Percentiles rank a stretch among this genome's conserved stretches.
phyloP scores from a whole-genome alignment of 1,284 basidiomycete species.

The Ustilago bromivora region DNA sequence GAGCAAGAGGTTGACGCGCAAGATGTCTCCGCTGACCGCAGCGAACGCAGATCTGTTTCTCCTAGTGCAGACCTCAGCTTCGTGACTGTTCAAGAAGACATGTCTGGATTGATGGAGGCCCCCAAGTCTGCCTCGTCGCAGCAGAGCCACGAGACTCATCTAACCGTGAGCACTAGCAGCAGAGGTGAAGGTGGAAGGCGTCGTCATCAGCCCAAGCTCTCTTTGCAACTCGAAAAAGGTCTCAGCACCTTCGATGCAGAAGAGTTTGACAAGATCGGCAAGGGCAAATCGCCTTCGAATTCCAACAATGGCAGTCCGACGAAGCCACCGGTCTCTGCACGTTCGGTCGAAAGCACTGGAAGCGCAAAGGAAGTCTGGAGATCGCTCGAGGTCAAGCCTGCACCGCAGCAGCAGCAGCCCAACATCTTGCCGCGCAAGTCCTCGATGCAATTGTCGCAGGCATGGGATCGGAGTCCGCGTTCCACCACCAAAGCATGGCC shows the following conservation, averaged over 20 bases:
- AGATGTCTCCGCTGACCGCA: conserved; percentile 17
- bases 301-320: conserved; percentile 28
- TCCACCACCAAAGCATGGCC: conserved; percentile 12
- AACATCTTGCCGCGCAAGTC: conserved; percentile 28
- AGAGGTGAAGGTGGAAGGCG: conserved; percentile 29
- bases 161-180: conserved; percentile 38
- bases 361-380: conserved; percentile 26
- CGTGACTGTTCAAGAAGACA: conserved; percentile 38
- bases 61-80: conserved; percentile 35
- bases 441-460: conserved; percentile 34
- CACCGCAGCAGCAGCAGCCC: conserved; percentile 1
- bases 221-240: conserved; percentile 62
- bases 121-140: conserved; percentile 48
- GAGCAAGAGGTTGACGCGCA: conserved; percentile 4
- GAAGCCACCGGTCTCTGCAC: conserved; percentile 31
- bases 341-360: conserved; percentile 27
- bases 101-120: conserved; percentile 16
- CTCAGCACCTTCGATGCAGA: conserved; percentile 58
- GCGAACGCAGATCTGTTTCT: conserved; percentile 33
- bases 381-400: conserved; percentile 24
- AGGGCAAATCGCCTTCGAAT: conserved; percentile 32
- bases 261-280: conserved; percentile 57
- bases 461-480: conserved; percentile 29
- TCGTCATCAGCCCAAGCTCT: conserved; percentile 56
- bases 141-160: conserved; percentile 40